phyloP scores from a whole-genome alignment of 2,329 filamentous ascomycete species.

The Ophiocordyceps sinensis region DNA sequence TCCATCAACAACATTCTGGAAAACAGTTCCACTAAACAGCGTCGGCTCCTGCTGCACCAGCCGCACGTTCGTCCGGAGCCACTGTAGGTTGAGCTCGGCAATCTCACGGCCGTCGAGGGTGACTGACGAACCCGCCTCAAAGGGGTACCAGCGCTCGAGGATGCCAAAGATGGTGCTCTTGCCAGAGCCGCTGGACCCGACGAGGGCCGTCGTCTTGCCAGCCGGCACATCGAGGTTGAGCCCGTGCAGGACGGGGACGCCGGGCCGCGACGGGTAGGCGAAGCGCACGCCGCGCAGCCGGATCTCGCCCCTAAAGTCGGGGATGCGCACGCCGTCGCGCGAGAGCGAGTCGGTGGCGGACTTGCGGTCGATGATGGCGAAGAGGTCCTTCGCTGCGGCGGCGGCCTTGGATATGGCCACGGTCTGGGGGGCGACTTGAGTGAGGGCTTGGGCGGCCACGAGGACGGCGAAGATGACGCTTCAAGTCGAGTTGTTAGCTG shows the following conservation, averaged over 20 bases:
- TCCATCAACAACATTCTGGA: conserved; percentile 36
- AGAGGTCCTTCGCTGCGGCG: conserved; percentile 30
- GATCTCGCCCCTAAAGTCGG: conserved; percentile 26
- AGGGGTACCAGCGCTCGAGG: conserved; percentile 45
- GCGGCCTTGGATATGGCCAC: conserved; percentile 30
- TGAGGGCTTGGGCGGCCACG: conserved; percentile 29
- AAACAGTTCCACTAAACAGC: conserved; percentile 36
- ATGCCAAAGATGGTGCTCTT: conserved; percentile 44
- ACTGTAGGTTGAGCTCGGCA: conserved; percentile 29
- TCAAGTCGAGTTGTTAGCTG: too few relatives aligned
- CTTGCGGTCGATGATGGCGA: conserved; percentile 30
- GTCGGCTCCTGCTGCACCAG: conserved; percentile 40
- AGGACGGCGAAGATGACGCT: conserved; percentile 30
- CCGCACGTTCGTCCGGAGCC: conserved; percentile 36
- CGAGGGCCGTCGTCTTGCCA: conserved; percentile 36
- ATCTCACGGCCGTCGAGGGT: conserved; percentile 28
- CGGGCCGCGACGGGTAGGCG: conserved; percentile 41
- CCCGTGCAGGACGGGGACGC: conserved; percentile 27
- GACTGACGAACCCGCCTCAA: conserved; percentile 25
- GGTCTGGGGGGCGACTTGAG: conserved; percentile 30
- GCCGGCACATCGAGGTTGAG: conserved; percentile 28
- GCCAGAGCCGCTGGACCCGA: conserved; percentile 42
- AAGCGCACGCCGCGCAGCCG: conserved; percentile 34
- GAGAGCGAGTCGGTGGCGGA: conserved; percentile 28
- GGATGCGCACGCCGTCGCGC: conserved; percentile 15